A percentile compares a stretch with the other conserved stretches of the same genome.
phyloP scores from a whole-genome alignment of 148 eudicot genomes.

The Polygonum aviculare region DNA sequence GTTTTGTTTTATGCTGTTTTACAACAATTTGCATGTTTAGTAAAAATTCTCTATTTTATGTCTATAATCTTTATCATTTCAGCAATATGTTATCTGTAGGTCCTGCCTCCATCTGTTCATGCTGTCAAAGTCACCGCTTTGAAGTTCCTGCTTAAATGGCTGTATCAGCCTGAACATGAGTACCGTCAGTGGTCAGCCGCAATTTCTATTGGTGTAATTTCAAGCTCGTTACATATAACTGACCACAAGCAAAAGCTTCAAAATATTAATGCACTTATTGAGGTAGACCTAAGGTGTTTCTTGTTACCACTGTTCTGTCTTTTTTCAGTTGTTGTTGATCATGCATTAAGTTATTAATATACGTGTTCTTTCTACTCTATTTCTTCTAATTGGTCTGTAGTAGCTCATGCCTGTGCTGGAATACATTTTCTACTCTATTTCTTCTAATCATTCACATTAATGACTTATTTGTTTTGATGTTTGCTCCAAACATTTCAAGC shows the following conservation, averaged over 20 bases:
- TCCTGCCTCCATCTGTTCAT: constrained; percentile 81
- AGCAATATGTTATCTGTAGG: constrained; percentile 27
- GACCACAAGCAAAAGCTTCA: constrained; percentile 67
- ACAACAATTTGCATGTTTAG: not conserved
- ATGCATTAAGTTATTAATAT: not conserved
- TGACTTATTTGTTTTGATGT: not conserved
- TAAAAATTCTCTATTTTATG: not conserved
- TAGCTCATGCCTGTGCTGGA: not conserved
- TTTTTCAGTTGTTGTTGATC: not conserved
- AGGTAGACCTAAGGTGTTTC: constrained; percentile 36
- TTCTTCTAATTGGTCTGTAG: not conserved
- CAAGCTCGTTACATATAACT: constrained; percentile 69
- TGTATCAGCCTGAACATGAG: constrained; percentile 83
- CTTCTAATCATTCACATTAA: not conserved
- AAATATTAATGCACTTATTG: constrained; percentile 58
- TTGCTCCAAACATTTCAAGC: not conserved
- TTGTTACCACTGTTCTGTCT: not conserved
- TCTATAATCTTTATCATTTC: not conserved
- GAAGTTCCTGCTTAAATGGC: constrained; percentile 70
- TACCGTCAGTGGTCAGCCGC: constrained; percentile 98
- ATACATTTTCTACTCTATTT: not conserved
- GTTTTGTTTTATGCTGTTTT: not conserved
- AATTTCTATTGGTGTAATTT: constrained; percentile 76
- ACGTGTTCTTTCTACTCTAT: not conserved
- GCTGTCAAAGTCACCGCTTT: constrained; percentile 62